These are phyloP conservation scores for Favolaschia claudopus DNA, from an alignment of 768 basidiomycete species.

Conservation along the genomic window DNA sequence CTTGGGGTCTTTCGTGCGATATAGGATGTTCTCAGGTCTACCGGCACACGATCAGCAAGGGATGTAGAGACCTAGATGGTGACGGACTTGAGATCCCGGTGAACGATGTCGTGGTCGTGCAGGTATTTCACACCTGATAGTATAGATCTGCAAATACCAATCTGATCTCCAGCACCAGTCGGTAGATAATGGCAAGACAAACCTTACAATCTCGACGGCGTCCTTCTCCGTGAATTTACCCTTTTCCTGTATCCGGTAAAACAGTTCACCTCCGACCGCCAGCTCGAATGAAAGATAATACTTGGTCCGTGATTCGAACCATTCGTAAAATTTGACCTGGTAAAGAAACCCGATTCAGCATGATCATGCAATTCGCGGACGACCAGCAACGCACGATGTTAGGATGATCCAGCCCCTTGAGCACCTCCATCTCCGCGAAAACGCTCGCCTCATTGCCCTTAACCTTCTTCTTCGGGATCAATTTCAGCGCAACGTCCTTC, in stretches of 20 bases:
- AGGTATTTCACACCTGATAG: constrained; percentile 89
- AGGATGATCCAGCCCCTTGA: constrained; percentile 88
- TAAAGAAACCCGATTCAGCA: neutral
- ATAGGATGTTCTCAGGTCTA: constrained; percentile 96
- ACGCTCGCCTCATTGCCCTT: constrained; percentile 90
- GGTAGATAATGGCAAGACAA: constrained; percentile 32
- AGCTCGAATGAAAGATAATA: constrained; percentile 97
- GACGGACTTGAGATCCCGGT: constrained; percentile 90
- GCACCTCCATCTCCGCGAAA: constrained; percentile 92
- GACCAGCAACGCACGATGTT: constrained; percentile 91
- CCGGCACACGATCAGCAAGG: constrained; percentile 1
- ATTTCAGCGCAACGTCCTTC: constrained; percentile 86
- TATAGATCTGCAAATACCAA: constrained; percentile 63
- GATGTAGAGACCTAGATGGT: neutral
- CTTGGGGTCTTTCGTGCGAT: constrained; percentile 74
- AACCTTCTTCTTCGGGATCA: constrained; percentile 95
- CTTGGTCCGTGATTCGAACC: constrained; percentile 93
- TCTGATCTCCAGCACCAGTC: neutral
- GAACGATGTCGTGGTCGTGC: constrained; percentile 92
- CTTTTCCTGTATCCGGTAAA: constrained; percentile 82
- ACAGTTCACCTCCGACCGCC: constrained; percentile 93
- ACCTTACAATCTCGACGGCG: constrained; percentile 81
- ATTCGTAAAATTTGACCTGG: constrained; percentile 95
- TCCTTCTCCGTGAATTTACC: constrained; percentile 96
- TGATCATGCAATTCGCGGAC: too few relatives aligned